Conservation (phyloP, 2,329 filamentous ascomycete genomes). For the Xenoacremonium recifei region DNA sequence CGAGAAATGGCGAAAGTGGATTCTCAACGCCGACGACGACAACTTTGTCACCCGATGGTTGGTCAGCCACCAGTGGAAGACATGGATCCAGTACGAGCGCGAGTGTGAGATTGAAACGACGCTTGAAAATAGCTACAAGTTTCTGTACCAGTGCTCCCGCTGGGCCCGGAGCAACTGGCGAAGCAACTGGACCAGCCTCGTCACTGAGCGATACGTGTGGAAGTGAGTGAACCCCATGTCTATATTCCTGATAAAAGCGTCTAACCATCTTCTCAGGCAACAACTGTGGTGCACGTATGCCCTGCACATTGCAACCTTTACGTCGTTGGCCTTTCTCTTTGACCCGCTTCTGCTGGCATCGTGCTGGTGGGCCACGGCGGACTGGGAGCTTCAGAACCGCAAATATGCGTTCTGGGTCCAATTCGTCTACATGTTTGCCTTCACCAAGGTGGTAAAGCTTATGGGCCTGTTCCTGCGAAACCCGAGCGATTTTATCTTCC, state of each 20-base stretch:
- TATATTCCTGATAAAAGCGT: slow-evolving; percentile 5
- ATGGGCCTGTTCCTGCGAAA: slow-evolving; percentile 82
- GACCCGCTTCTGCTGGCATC: slow-evolving; percentile 72
- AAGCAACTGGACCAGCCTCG: slow-evolving; percentile 89
- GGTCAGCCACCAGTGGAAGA: slow-evolving; percentile 88
- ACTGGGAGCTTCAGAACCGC: slow-evolving; percentile 55
- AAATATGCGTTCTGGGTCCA: slow-evolving; percentile 59
- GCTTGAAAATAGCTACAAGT: slow-evolving; percentile 83
- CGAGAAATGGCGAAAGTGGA: slow-evolving; percentile 85
- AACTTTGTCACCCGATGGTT: slow-evolving; percentile 98
- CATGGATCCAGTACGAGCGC: slow-evolving; percentile 89
- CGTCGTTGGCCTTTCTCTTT: slow-evolving; percentile 77
- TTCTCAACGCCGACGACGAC: slow-evolving; percentile 94
- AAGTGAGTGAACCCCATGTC: slow-evolving; percentile 63
- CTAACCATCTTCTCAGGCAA: slow-evolving; percentile 54
- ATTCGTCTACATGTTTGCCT: slow-evolving; percentile 71
- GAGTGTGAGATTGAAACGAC: slow-evolving; percentile 93
- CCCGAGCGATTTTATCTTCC: slow-evolving; percentile 74
- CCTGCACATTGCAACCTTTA: slow-evolving; percentile 88
- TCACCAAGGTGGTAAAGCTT: slow-evolving; percentile 90
- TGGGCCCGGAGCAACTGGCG: slow-evolving; percentile 98
- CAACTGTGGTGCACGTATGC: slow-evolving; percentile 94
- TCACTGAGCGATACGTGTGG: slow-evolving; percentile 81
- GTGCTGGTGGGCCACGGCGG: slow-evolving; percentile 65
- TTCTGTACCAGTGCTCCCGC: slow-evolving; percentile 87